Conservation (phyloP, 805 yeast genomes). For the Starmerella khaoyaiensis region DNA sequence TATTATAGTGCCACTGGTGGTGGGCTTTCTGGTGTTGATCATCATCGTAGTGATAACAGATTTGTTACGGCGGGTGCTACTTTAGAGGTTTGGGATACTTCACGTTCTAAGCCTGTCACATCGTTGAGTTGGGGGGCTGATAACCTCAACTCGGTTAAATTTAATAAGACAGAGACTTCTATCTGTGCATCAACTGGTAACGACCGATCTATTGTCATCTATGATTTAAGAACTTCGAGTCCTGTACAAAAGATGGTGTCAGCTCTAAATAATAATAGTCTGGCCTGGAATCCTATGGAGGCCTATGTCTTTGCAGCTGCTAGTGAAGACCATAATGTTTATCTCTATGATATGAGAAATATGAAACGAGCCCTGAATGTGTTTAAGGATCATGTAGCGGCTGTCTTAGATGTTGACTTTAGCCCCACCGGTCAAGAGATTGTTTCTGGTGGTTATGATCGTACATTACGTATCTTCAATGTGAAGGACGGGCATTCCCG, state of each 20-base stretch:
- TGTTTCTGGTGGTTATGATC: slow-evolving; percentile 91
- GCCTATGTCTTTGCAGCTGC: slow-evolving; percentile 88
- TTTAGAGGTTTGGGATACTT: slow-evolving; percentile 85
- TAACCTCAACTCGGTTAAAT: slow-evolving; percentile 65
- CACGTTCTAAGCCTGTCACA: slow-evolving; percentile 62
- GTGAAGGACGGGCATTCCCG: slow-evolving; percentile 78
- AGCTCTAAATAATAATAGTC: slow-evolving; percentile 65
- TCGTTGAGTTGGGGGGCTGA: slow-evolving; percentile 95
- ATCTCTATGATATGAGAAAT: slow-evolving; percentile 93
- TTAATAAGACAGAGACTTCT: slow-evolving; percentile 82
- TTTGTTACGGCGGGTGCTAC: slow-evolving; percentile 90
- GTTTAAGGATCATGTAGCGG: slow-evolving; percentile 89
- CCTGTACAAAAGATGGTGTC: slow-evolving; percentile 88
- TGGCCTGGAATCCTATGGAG: slow-evolving; percentile 97
- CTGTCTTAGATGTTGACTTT: slow-evolving; percentile 87
- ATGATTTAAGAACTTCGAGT: slow-evolving; percentile 79
- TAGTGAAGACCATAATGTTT: slow-evolving; percentile 87
- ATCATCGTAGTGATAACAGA: slow-evolving; percentile 55
- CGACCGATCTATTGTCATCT: slow-evolving; percentile 79
- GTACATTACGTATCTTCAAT: slow-evolving; percentile 71
- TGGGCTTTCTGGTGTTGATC: slow-evolving; percentile 75
- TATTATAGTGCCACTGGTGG: slow-evolving; percentile 55
- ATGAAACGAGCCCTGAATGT: slow-evolving; percentile 69
- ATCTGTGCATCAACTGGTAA: slow-evolving; percentile 72
- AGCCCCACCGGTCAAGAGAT: slow-evolving; percentile 95